Percentiles rank a stretch among this genome's conserved stretches.
phyloP scores from a whole-genome alignment of 1,284 basidiomycete species.

The Spongiforma sp. region DNA sequence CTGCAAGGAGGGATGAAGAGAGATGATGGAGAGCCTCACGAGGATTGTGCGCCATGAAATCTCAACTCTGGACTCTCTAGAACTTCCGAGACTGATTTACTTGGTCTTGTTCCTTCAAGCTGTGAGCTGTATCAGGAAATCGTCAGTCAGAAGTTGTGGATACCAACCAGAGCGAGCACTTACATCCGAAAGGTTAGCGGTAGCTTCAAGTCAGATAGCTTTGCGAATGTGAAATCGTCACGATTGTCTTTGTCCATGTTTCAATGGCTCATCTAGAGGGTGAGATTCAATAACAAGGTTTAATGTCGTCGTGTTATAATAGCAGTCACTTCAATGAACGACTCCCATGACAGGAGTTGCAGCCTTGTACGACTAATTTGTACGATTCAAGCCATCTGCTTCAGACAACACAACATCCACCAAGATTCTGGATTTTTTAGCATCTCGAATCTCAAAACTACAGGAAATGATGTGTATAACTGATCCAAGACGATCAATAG shows the following conservation, averaged over 20 bases:
- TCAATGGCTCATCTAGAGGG: background rate
- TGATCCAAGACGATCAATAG: conserved; percentile 17
- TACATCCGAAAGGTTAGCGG: conserved; percentile 91
- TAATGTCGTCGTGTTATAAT: background rate
- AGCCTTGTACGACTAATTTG: conserved; percentile 13
- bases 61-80: conserved; percentile 78
- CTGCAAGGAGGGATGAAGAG: background rate
- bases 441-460: conserved; percentile 16
- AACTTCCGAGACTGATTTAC: conserved; percentile 74
- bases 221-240: conserved; percentile 90
- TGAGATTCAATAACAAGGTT: background rate
- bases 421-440: too few relatives aligned
- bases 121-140: conserved; percentile 63
- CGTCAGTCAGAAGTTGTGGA: conserved; percentile 15
- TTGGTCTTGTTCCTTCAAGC: conserved; percentile 78
- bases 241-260: conserved; percentile 78
- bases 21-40: conserved; percentile 51
- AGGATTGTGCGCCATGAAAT: conserved; percentile 80
- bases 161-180: conserved; percentile 27
- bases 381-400: background rate
- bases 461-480: conserved; percentile 17
- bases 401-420: too few relatives aligned
- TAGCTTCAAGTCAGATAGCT: conserved; percentile 84
- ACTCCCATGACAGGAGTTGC: too few relatives aligned
- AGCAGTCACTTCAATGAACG: too few relatives aligned